phyloP scores from a whole-genome alignment of 1,284 basidiomycete species.

The Trichosporon sp. region DNA sequence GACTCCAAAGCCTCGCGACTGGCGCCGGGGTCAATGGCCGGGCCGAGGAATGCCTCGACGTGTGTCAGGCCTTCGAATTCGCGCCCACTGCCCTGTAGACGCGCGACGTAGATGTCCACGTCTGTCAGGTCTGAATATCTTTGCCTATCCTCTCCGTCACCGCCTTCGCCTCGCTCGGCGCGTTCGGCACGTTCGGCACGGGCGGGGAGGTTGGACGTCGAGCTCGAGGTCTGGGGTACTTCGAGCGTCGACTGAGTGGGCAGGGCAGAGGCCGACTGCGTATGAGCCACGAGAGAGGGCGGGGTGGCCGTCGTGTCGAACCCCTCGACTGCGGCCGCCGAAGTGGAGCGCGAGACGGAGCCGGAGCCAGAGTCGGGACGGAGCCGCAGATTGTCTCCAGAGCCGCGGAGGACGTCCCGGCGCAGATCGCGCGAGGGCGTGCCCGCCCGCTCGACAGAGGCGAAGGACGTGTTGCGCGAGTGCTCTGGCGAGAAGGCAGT shows the following conservation, averaged over 20 bases:
- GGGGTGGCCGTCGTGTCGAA: not conserved
- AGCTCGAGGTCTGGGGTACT: not conserved
- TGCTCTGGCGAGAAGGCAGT: not conserved
- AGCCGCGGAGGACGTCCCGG: conserved; percentile 7
- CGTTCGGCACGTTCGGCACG: no score
- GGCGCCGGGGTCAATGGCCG: conserved; percentile 55
- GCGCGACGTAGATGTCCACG: conserved; percentile 64
- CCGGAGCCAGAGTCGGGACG: not conserved
- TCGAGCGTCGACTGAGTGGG: not conserved
- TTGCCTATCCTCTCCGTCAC: conserved; percentile 13
- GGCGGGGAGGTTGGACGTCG: not conserved
- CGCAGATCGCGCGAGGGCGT: conserved; percentile 9
- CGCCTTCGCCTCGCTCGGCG: not conserved
- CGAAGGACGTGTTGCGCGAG: not conserved
- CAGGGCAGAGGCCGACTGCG: not conserved
- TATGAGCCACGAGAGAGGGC: not conserved
- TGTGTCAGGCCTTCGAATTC: conserved; percentile 68
- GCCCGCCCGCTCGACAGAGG: conserved; percentile 1
- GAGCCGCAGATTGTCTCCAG: not conserved
- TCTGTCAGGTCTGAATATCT: conserved; percentile 57
- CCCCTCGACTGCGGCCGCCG: not conserved
- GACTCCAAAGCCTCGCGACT: conserved; percentile 48
- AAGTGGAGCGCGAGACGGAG: not conserved
- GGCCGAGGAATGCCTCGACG: conserved; percentile 67
- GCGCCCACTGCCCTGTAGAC: conserved; percentile 60